A percentile compares a stretch with the other conserved stretches of the same genome.
Conservation (phyloP, 805 yeast genomes). For the Monosporozyma solicola region DNA sequence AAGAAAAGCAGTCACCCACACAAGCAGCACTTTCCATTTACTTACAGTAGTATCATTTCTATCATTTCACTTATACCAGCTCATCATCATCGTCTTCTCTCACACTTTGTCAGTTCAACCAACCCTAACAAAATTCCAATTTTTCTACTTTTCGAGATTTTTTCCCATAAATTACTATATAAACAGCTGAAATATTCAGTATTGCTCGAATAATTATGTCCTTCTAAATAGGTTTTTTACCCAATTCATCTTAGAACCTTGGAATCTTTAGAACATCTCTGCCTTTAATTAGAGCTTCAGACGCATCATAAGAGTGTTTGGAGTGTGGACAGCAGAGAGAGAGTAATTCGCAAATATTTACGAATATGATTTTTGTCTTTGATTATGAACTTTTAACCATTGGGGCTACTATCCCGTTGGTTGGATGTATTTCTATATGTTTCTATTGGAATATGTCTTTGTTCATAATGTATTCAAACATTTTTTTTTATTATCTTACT, state of each 20-base stretch:
- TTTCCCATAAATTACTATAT: neutral
- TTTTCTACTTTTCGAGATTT: too few species aligned
- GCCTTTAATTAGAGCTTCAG: constrained; percentile 35
- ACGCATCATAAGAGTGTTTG: constrained; percentile 21
- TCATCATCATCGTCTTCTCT: too few species aligned
- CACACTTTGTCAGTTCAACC: too few species aligned
- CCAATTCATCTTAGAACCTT: constrained; percentile 18
- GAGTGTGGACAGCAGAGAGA: constrained; percentile 48
- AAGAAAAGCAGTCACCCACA: too few species aligned
- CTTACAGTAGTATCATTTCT: too few species aligned
- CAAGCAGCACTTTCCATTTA: too few species aligned
- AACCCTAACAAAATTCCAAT: too few species aligned
- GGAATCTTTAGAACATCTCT: constrained; percentile 25
- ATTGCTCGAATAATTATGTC: neutral
- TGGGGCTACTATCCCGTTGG: neutral
- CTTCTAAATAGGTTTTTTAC: constrained; percentile 5
- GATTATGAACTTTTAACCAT: constrained; percentile 4
- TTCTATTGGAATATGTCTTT: neutral
- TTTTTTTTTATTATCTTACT: neutral
- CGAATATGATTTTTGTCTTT: neutral
- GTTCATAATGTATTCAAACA: constrained; percentile 5
- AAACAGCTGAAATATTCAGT: neutral
- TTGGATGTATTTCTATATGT: neutral
- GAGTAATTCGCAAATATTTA: constrained; percentile 15
- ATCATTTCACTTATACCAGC: too few species aligned